Conservation (phyloP, 140 eudicot genomes). For the Anethum foeniculum region DNA sequence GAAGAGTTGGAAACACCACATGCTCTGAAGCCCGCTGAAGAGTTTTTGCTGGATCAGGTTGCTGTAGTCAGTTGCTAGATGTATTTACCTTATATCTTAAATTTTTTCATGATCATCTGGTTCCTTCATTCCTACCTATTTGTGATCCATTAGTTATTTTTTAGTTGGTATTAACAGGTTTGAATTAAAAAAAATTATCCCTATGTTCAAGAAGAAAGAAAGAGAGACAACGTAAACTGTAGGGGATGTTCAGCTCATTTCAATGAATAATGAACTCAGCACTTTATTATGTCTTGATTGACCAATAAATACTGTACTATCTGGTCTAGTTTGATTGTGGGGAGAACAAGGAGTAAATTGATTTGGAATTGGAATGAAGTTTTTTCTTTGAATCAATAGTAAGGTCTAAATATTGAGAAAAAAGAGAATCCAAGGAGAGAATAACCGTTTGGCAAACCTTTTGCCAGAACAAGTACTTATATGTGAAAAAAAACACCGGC, state of each 20-base stretch:
- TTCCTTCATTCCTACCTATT: background rate
- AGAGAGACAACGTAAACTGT: background rate
- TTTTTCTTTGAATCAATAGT: background rate
- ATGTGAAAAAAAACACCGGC: no score
- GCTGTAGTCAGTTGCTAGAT: background rate
- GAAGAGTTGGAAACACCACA: constrained; percentile 53
- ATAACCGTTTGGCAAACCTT: background rate
- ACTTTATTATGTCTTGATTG: background rate
- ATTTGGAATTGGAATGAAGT: background rate
- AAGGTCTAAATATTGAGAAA: background rate
- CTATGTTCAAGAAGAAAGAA: background rate
- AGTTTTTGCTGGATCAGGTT: constrained; percentile 69
- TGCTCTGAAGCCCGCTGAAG: constrained; percentile 62
- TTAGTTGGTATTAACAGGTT: background rate
- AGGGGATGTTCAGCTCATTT: background rate
- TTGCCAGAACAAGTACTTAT: no score
- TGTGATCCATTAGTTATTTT: background rate
- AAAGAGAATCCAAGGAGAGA: background rate
- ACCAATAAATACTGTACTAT: background rate
- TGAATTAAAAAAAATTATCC: background rate
- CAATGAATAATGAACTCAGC: background rate
- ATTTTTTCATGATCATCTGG: background rate
- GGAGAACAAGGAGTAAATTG: background rate
- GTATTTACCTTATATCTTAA: background rate
- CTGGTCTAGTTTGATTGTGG: background rate